phyloP scores from a whole-genome alignment of 2,329 filamentous ascomycete genomes.

The Ascochyta viciae-villosae region DNA sequence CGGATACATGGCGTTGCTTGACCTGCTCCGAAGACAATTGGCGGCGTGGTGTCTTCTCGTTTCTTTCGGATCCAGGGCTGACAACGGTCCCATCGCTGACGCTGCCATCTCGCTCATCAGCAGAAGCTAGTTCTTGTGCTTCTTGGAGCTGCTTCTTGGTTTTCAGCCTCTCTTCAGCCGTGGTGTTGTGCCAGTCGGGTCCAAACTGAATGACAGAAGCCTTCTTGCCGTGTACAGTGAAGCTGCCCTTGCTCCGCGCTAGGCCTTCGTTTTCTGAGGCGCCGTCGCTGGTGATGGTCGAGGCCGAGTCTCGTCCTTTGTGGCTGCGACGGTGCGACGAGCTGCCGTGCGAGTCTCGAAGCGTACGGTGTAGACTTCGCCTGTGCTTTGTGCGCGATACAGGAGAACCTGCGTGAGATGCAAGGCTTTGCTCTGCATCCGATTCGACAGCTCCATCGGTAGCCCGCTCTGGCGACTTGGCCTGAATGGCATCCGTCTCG shows the following conservation, averaged over 20 bases:
- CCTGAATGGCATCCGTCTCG: constrained; percentile 28
- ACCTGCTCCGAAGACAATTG: constrained; percentile 34
- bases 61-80: constrained; percentile 25
- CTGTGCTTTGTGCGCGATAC: constrained; percentile 74
- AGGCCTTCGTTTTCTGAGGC: constrained; percentile 69
- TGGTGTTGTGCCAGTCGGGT: constrained; percentile 76
- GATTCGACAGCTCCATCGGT: constrained; percentile 32
- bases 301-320: constrained; percentile 76
- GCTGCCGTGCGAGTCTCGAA: constrained; percentile 78
- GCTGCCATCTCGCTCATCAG: constrained; percentile 37
- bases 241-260: constrained; percentile 81
- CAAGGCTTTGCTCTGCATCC: constrained; percentile 41
- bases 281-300: constrained; percentile 60
- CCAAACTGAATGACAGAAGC: constrained; percentile 97
- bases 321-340: constrained; percentile 72
- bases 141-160: constrained; percentile 48
- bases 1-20: constrained; percentile 46
- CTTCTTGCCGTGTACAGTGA: constrained; percentile 97
- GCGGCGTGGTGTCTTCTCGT: constrained; percentile 33
- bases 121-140: constrained; percentile 33
- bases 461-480: constrained; percentile 35
- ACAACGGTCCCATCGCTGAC: constrained; percentile 35
- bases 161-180: constrained; percentile 50
- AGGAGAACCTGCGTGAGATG: constrained; percentile 45
- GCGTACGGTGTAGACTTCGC: constrained; percentile 85